Percentiles rank a stretch among this genome's conserved stretches.
Evolutionary conservation across 208 protist species (phyloP).

Genomic region (Trypanosoma melophagium): DNA sequence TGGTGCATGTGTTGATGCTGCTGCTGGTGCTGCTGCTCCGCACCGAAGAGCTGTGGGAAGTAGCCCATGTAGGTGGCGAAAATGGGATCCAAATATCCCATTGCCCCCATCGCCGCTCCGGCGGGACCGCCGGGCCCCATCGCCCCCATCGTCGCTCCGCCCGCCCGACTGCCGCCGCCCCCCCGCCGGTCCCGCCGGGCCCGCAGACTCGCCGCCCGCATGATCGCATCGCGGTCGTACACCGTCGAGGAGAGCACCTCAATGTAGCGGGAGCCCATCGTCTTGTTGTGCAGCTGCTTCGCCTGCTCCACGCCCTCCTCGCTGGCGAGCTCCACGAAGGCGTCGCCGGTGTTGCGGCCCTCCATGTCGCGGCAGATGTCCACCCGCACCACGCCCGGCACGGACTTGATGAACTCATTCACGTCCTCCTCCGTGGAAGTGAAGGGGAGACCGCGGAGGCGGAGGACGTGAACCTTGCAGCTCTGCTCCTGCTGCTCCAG

Average conservation of each 20-base stretch:
- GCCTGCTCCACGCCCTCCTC: constrained; percentile 34
- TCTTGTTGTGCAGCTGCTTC: constrained; percentile 37
- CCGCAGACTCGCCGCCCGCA: constrained; percentile 37
- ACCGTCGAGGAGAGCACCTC: constrained; percentile 51
- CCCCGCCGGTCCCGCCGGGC: constrained; percentile 19
- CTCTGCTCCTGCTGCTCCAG: constrained; percentile 26
- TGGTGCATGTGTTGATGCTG: not conserved
- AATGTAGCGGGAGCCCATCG: constrained; percentile 67
- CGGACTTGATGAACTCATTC: constrained; percentile 36
- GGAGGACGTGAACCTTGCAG: constrained; percentile 41
- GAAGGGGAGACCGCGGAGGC: constrained; percentile 77
- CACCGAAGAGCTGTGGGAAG: too few species aligned
- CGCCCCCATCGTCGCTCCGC: not conserved
- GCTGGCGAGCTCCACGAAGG: constrained; percentile 59
- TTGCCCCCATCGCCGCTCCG: too few species aligned
- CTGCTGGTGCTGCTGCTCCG: not conserved
- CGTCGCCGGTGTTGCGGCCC: constrained; percentile 58
- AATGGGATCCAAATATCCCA: too few species aligned
- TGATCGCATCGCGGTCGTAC: constrained; percentile 46
- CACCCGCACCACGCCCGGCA: constrained; percentile 36
- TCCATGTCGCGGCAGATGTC: constrained; percentile 47
- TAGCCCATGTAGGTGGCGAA: too few species aligned
- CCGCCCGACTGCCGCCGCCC: not conserved
- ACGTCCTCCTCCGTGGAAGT: constrained; percentile 51
- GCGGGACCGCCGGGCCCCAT: not conserved